A percentile compares a stretch with the other conserved stretches of the same genome.
phyloP scores from a whole-genome alignment of 805 yeast genomes.

The Starmerella vitae region DNA sequence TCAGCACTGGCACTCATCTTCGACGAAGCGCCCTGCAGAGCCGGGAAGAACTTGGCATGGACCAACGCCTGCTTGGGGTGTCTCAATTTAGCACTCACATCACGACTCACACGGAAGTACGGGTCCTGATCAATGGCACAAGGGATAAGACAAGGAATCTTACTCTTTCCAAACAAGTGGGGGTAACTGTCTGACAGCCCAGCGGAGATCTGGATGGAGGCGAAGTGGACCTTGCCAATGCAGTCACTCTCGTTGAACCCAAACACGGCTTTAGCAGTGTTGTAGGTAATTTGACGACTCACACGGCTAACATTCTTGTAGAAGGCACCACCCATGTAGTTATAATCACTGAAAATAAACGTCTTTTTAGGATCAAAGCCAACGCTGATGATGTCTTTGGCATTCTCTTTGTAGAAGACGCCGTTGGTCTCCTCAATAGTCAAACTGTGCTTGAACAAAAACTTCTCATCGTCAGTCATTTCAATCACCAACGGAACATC shows the following conservation, averaged over 20 bases:
- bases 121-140: constrained; percentile 99
- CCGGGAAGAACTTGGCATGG: constrained; percentile 95
- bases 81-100: constrained; percentile 86
- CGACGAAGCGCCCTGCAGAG: constrained; percentile 88
- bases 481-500: constrained; percentile 92
- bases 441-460: constrained; percentile 79
- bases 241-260: constrained; percentile 92
- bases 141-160: constrained; percentile 93
- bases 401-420: constrained; percentile 62
- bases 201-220: constrained; percentile 89
- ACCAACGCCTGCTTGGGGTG: constrained; percentile 82
- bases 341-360: constrained; percentile 82
- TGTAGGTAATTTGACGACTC: constrained; percentile 87
- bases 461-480: constrained; percentile 92
- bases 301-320: constrained; percentile 88
- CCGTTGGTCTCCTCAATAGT: constrained; percentile 75
- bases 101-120: constrained; percentile 92
- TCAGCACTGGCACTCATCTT: constrained; percentile 95
- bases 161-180: constrained; percentile 73
- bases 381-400: constrained; percentile 82
- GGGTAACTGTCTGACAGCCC: constrained; percentile 96
- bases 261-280: constrained; percentile 94
- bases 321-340: constrained; percentile 85
- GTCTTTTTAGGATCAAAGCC: constrained; percentile 94
- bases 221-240: constrained; percentile 90